Conservation (phyloP, 768 basidiomycete species). For the Cystobasidiopsis lactophilus region DNA sequence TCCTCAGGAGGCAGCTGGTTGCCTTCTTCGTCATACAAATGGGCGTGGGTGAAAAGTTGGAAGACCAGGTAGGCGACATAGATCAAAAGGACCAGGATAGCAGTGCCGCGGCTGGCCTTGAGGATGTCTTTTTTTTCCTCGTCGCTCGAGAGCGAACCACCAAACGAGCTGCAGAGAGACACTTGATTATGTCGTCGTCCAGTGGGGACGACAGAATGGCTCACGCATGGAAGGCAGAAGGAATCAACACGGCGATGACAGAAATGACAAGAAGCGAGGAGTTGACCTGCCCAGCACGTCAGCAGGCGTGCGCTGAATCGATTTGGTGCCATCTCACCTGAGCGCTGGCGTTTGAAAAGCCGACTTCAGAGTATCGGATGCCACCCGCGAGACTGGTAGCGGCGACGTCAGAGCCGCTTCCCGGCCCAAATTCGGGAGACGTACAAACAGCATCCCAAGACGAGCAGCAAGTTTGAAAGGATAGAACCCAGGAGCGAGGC, state of each 20-base stretch:
- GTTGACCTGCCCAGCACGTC: no score
- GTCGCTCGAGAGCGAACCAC: no score
- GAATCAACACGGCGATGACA: conserved; percentile 2
- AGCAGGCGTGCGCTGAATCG: no score
- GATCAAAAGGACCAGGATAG: conserved; percentile 54
- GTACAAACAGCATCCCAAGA: conserved; percentile 43
- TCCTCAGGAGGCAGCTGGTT: neutral
- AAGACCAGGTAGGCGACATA: conserved; percentile 55
- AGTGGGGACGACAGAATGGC: neutral
- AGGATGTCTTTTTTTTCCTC: conserved; percentile 10
- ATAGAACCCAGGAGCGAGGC: conserved; percentile 62
- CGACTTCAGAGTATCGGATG: conserved; percentile 5
- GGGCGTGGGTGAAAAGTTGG: conserved; percentile 52
- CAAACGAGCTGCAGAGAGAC: neutral
- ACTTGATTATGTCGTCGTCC: neutral
- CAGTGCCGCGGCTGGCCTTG: conserved; percentile 21
- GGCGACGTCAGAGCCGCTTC: no score
- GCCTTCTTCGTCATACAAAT: conserved; percentile 36
- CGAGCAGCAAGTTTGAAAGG: conserved; percentile 50
- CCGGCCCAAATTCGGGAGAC: neutral
- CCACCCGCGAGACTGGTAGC: neutral
- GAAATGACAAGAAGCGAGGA: conserved; percentile 11
- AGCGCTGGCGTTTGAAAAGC: conserved; percentile 3
- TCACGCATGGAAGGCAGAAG: conserved; percentile 6
- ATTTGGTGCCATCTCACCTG: no score